Evolutionary conservation across 495 filamentous ascomycete species (phyloP).

Genomic region (Annulohypoxylon stygium): DNA sequence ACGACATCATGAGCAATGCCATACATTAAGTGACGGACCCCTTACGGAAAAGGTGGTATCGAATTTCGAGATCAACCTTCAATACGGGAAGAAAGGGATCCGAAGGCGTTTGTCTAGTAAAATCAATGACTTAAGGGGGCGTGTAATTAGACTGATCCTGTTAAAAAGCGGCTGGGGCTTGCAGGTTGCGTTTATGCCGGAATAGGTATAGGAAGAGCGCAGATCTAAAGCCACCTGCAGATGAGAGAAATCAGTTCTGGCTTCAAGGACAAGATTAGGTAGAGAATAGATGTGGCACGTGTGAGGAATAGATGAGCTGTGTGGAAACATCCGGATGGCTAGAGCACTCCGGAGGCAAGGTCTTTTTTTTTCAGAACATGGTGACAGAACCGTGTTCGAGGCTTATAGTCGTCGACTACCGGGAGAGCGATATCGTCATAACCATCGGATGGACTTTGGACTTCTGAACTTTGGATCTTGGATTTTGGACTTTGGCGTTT

Average conservation of each 20-base stretch:
- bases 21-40: background rate
- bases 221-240: constrained; percentile 47
- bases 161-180: constrained; percentile 40
- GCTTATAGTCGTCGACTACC: constrained; percentile 1
- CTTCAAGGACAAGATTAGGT: constrained; percentile 14
- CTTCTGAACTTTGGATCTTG: background rate
- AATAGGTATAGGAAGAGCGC: constrained; percentile 38
- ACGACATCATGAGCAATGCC: constrained; percentile 8
- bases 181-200: constrained; percentile 37
- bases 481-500: constrained; percentile 8
- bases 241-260: constrained; percentile 41
- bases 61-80: constrained; percentile 3
- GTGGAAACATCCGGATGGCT: constrained; percentile 18
- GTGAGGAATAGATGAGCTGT: constrained; percentile 6
- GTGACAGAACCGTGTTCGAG: background rate
- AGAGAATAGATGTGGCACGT: constrained; percentile 16
- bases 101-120: constrained; percentile 35
- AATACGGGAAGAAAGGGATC: background rate
- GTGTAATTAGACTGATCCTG: constrained; percentile 35
- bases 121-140: constrained; percentile 2
- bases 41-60: background rate
- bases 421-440: background rate
- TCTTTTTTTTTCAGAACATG: constrained; percentile 3
- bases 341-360: constrained; percentile 15
- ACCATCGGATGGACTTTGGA: constrained; percentile 10